Percentiles rank a stretch among this genome's conserved stretches.
Evolutionary conservation across 2,329 filamentous ascomycete genomes (phyloP).

Genomic region (Aspergillus sp.): DNA sequence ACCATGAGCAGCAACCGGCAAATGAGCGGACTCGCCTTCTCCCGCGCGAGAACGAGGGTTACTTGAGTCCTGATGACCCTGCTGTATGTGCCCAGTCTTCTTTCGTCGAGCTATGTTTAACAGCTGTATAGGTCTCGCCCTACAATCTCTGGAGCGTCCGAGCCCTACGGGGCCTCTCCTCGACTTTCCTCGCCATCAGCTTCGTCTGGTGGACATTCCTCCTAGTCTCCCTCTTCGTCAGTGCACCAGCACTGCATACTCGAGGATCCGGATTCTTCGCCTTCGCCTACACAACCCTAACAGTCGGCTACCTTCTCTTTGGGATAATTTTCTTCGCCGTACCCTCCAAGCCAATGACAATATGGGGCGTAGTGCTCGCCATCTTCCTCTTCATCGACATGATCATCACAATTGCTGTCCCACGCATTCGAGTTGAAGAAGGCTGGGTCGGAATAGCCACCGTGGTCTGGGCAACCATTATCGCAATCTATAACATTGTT

Average conservation of each 20-base stretch:
- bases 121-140: slow-evolving; percentile 66
- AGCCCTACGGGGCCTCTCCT: slow-evolving; percentile 74
- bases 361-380: slow-evolving; percentile 71
- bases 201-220: slow-evolving; percentile 93
- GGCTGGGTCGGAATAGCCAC: slow-evolving; percentile 89
- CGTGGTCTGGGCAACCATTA: slow-evolving; percentile 79
- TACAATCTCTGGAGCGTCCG: slow-evolving; percentile 96
- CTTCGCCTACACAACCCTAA: slow-evolving; percentile 80
- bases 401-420: slow-evolving; percentile 77
- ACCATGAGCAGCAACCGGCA: slow-evolving; percentile 41
- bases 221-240: slow-evolving; percentile 88
- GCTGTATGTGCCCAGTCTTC: slow-evolving; percentile 60
- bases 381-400: slow-evolving; percentile 72
- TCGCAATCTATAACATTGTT: slow-evolving; percentile 76
- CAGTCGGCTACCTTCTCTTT: slow-evolving; percentile 74
- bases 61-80: slow-evolving; percentile 78
- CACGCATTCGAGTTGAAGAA: slow-evolving; percentile 78
- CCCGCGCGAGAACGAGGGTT: slow-evolving; percentile 65
- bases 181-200: slow-evolving; percentile 73
- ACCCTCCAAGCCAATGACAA: slow-evolving; percentile 77
- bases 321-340: slow-evolving; percentile 84
- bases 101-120: neutral
- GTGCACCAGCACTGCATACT: slow-evolving; percentile 81
- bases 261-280: slow-evolving; percentile 92
- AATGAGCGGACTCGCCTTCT: slow-evolving; percentile 71